Percentiles rank a stretch among this genome's conserved stretches.
Evolutionary conservation across 441 rosid species (phyloP).

Genomic region (Pelargonium australe): DNA sequence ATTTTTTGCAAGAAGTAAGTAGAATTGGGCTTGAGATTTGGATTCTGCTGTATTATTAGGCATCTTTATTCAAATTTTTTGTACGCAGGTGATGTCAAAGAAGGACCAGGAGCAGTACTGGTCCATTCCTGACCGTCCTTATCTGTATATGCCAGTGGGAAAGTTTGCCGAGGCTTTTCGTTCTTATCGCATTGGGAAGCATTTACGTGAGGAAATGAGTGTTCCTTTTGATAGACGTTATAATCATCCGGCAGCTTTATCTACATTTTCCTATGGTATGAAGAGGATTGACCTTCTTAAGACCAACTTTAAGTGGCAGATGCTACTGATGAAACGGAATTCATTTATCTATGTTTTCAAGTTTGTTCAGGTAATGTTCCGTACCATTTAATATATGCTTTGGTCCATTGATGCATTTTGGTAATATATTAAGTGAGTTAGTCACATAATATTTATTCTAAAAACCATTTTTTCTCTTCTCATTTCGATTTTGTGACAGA

Average conservation of each 20-base stretch:
- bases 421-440: no score
- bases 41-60: neutral
- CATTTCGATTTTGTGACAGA: neutral
- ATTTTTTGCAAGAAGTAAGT: constrained; percentile 71
- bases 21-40: neutral
- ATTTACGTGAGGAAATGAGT: constrained; percentile 44
- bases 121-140: constrained; percentile 47
- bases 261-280: constrained; percentile 58
- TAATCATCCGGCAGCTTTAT: constrained; percentile 70
- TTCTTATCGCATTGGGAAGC: constrained; percentile 54
- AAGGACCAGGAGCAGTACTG: constrained; percentile 89
- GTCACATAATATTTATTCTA: no score
- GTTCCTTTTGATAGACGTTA: constrained; percentile 51
- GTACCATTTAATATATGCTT: neutral
- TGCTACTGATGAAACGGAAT: constrained; percentile 77
- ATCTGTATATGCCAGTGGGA: constrained; percentile 47
- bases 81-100: constrained; percentile 71
- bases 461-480: neutral
- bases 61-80: neutral
- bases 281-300: constrained; percentile 50
- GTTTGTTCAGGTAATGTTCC: constrained; percentile 44
- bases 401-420: no score
- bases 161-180: constrained; percentile 71
- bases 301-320: constrained; percentile 62
- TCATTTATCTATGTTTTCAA: constrained; percentile 80